Evolutionary conservation across 2,329 filamentous ascomycete species (phyloP).

Genomic region (Incumbomyces delicatus): DNA sequence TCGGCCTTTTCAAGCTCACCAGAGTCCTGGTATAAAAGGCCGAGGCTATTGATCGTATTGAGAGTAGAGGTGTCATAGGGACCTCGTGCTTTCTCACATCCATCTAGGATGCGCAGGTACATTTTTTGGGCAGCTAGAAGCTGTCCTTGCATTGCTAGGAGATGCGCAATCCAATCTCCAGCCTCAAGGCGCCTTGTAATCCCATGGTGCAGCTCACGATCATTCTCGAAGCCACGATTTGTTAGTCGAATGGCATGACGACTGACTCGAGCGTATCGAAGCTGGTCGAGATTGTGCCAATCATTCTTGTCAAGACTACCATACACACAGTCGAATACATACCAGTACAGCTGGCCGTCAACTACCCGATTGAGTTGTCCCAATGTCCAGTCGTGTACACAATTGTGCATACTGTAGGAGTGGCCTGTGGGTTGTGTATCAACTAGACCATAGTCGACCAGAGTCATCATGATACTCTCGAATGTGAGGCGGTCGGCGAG

Average conservation of each 20-base stretch:
- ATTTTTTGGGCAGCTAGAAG: slow-evolving; percentile 20
- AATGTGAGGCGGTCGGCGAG: slow-evolving; percentile 8
- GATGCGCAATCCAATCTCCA: not conserved
- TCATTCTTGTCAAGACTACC: not conserved
- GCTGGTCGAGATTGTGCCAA: not conserved
- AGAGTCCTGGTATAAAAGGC: slow-evolving; percentile 14
- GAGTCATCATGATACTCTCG: slow-evolving; percentile 8
- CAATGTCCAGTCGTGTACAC: slow-evolving; percentile 17
- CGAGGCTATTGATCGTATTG: slow-evolving; percentile 11
- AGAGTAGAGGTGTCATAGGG: slow-evolving; percentile 18
- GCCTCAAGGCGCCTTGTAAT: not conserved
- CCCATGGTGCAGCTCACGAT: not conserved
- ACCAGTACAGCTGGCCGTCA: slow-evolving; percentile 8
- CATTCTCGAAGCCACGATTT: not conserved
- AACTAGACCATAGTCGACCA: slow-evolving; percentile 11
- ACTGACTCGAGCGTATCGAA: slow-evolving; percentile 2
- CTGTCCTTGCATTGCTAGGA: slow-evolving; percentile 16
- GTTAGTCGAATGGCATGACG: slow-evolving; percentile 5
- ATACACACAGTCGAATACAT: slow-evolving; percentile 11
- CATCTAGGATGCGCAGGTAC: slow-evolving; percentile 19
- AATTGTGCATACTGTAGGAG: slow-evolving; percentile 14
- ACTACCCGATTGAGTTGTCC: slow-evolving; percentile 8
- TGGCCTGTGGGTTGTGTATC: slow-evolving; percentile 3
- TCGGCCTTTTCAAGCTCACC: slow-evolving; percentile 22
- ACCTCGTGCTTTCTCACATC: slow-evolving; percentile 18